Evolutionary conservation across 2,329 filamentous ascomycete genomes (phyloP).

Genomic region (Colletotrichum tropicale): DNA sequence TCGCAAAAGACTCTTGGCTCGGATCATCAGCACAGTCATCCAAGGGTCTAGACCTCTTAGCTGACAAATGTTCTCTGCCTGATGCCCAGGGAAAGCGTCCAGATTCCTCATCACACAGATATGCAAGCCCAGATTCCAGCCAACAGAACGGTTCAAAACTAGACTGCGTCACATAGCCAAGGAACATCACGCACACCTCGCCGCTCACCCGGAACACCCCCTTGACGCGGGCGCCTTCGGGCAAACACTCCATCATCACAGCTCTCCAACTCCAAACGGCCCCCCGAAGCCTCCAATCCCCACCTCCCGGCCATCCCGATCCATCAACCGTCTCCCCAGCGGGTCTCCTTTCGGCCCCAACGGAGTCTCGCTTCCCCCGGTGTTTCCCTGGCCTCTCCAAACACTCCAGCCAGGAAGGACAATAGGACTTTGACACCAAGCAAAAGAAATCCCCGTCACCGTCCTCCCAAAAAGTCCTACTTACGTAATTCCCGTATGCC

Average conservation of each 20-base stretch:
- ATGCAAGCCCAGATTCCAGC: neutral
- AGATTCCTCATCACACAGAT: neutral
- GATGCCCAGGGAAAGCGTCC: neutral
- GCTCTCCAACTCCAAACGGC: neutral
- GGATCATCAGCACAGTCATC: neutral
- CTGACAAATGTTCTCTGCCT: neutral
- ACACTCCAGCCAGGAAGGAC: neutral
- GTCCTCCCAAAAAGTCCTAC: neutral
- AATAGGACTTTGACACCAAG: neutral
- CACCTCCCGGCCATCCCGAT: neutral
- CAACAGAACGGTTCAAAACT: neutral
- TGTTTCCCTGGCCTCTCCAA: neutral
- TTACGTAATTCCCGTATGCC: constrained; percentile 13
- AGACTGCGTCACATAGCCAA: neutral
- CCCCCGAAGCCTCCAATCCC: neutral
- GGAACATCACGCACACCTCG: neutral
- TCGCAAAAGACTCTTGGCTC: neutral
- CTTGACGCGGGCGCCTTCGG: neutral
- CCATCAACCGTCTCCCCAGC: neutral
- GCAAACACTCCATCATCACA: neutral
- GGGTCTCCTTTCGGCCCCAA: neutral
- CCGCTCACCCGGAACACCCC: neutral
- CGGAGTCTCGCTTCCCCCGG: neutral
- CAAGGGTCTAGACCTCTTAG: neutral
- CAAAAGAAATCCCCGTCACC: neutral